Evolutionary conservation across 1,284 basidiomycete species (phyloP).

Genomic region (Naganishia albida): DNA sequence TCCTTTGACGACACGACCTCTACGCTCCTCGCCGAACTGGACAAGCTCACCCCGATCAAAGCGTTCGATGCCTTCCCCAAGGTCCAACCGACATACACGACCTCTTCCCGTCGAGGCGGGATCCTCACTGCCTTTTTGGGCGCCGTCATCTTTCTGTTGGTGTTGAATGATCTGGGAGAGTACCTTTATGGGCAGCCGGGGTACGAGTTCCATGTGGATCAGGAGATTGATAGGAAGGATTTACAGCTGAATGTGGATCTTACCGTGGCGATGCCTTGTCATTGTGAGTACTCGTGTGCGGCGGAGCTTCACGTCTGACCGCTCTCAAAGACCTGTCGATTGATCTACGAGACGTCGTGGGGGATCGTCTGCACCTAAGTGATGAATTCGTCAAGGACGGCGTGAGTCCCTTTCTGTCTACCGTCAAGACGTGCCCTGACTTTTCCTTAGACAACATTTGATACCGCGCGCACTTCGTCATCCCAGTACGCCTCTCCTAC

Average conservation of each 20-base stretch:
- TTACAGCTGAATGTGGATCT: slow-evolving; percentile 86
- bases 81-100: slow-evolving; percentile 81
- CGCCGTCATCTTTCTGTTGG: slow-evolving; percentile 61
- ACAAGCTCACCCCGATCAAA: slow-evolving; percentile 53
- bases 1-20: slow-evolving; percentile 32
- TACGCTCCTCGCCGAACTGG: slow-evolving; percentile 50
- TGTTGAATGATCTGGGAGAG: slow-evolving; percentile 76
- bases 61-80: slow-evolving; percentile 75
- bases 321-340: slow-evolving; percentile 70
- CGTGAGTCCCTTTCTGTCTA: slow-evolving; percentile 54
- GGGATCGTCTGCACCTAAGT: slow-evolving; percentile 83
- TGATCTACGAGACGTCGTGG: slow-evolving; percentile 87
- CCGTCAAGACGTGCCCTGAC: not conserved
- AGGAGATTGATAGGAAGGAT: slow-evolving; percentile 59
- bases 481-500: not conserved
- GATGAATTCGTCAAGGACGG: slow-evolving; percentile 84
- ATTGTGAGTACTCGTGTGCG: slow-evolving; percentile 64
- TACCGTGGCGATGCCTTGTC: slow-evolving; percentile 87
- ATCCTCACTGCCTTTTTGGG: slow-evolving; percentile 80
- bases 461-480: slow-evolving; percentile 48
- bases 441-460: slow-evolving; percentile 69
- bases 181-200: slow-evolving; percentile 90
- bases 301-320: not conserved
- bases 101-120: slow-evolving; percentile 81
- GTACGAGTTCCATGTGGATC: slow-evolving; percentile 80